Percentiles rank a stretch among this genome's conserved stretches.
Conservation (phyloP, 75 land plant genomes). For the Pinus albicaulis region DNA sequence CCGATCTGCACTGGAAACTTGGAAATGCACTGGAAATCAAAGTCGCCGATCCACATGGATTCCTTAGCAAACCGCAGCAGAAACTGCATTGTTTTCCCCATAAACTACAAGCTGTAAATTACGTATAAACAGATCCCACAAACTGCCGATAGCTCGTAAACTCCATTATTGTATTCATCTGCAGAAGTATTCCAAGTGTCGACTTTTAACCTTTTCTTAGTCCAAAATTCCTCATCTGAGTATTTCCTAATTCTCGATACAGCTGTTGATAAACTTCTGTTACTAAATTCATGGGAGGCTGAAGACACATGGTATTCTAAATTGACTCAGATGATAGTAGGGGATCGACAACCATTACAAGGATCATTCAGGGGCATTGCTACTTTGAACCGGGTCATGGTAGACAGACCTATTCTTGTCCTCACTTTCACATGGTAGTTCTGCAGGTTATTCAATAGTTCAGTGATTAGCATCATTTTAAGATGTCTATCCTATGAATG, state of each 20-base stretch:
- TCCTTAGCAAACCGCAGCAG: too few relatives aligned
- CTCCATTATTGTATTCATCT: neutral
- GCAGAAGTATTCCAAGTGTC: neutral
- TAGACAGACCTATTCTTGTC: neutral
- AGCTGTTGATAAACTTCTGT: slow-evolving; percentile 2
- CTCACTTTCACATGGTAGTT: neutral
- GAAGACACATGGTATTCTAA: neutral
- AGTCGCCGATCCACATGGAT: too few relatives aligned
- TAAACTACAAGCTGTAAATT: too few relatives aligned
- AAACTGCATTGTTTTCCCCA: too few relatives aligned
- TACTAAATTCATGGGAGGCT: neutral
- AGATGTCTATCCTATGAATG: neutral
- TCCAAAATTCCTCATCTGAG: neutral
- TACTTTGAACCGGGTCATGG: neutral
- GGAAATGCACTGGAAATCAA: too few relatives aligned
- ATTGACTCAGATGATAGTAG: slow-evolving; percentile 2
- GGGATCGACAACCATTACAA: neutral
- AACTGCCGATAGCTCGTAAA: neutral
- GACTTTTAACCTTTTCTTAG: neutral
- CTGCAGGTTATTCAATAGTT: neutral
- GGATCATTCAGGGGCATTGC: neutral
- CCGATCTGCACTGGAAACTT: too few relatives aligned
- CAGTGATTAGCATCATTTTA: neutral
- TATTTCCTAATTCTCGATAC: neutral
- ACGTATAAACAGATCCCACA: neutral